A percentile compares a stretch with the other conserved stretches of the same genome.
These are phyloP conservation scores for Sistotremastrum suecicum DNA, from an alignment of 768 basidiomycete genomes.

Conservation along the genomic window DNA sequence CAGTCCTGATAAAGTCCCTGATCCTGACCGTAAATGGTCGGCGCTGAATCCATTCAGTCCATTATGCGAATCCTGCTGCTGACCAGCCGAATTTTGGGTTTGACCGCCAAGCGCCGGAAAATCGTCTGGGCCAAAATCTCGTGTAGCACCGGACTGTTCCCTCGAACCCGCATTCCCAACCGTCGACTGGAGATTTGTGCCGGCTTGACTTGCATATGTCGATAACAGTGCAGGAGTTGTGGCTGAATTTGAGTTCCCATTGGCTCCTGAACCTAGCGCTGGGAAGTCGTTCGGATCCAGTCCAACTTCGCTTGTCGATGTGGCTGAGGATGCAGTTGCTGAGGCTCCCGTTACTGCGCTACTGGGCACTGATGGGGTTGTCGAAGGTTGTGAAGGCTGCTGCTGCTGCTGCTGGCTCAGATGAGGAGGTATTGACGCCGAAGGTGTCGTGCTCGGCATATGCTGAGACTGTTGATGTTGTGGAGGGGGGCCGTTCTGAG, in stretches of 20 bases:
- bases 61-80: slow-evolving; percentile 17
- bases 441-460: slow-evolving; percentile 50
- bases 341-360: slow-evolving; percentile 14
- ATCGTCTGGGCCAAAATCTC: slow-evolving; percentile 78
- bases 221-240: slow-evolving; percentile 26
- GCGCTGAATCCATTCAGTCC: slow-evolving; percentile 55
- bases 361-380: slow-evolving; percentile 8
- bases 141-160: slow-evolving; percentile 22
- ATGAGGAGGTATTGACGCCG: slow-evolving; percentile 27
- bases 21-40: slow-evolving; percentile 40
- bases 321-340: slow-evolving; percentile 37
- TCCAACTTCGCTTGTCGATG: slow-evolving; percentile 59
- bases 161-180: slow-evolving; percentile 25
- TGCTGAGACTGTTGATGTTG: slow-evolving; percentile 27
- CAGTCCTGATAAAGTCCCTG: slow-evolving; percentile 34
- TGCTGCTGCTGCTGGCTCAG: slow-evolving; percentile 31
- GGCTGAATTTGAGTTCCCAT: slow-evolving; percentile 21
- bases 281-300: slow-evolving; percentile 82
- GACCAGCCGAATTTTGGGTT: slow-evolving; percentile 25
- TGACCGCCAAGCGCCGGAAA: slow-evolving; percentile 77
- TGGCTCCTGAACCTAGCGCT: slow-evolving; percentile 58
- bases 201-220: slow-evolving; percentile 76
- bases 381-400: slow-evolving; percentile 5
- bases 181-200: slow-evolving; percentile 37
- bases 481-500: background rate